Conservation (phyloP, 306 rosid species). For the Hippophae rhamnoides region DNA sequence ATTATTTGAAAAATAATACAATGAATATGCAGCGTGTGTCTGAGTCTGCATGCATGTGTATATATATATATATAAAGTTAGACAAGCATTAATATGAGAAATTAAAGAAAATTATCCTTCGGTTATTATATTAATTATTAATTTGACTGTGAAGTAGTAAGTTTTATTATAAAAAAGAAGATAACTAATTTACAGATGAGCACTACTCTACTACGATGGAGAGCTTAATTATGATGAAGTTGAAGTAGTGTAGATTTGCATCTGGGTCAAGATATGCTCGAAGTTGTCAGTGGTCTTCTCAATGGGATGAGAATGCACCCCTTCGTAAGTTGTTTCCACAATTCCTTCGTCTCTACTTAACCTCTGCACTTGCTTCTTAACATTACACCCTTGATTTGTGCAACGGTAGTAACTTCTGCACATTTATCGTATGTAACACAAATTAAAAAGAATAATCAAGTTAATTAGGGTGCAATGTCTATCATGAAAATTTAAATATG, state of each 20-base stretch:
- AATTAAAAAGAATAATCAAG: not conserved
- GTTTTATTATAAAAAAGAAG: too few species aligned
- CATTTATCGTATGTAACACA: not conserved
- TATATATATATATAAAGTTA: too few species aligned
- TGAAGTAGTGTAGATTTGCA: constrained; percentile 34
- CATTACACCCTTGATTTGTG: constrained; percentile 42
- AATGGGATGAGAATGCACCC: constrained; percentile 42
- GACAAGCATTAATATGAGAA: too few species aligned
- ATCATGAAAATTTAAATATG: too few species aligned
- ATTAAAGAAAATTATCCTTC: too few species aligned
- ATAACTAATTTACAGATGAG: not conserved
- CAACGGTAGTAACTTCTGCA: constrained; percentile 48
- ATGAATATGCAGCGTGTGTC: too few species aligned
- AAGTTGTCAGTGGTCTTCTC: constrained; percentile 41
- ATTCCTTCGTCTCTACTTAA: constrained; percentile 36
- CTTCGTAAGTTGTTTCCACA: constrained; percentile 44
- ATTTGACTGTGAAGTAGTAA: too few species aligned
- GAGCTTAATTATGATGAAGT: not conserved
- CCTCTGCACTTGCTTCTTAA: constrained; percentile 47
- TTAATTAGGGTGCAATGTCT: too few species aligned
- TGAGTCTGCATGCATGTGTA: too few species aligned
- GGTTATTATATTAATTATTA: too few species aligned
- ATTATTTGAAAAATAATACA: too few species aligned
- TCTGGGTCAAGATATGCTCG: constrained; percentile 45
- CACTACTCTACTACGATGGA: not conserved